Conservation (phyloP, 768 basidiomycete species). For the Leucocoprinus birnbaumii region DNA sequence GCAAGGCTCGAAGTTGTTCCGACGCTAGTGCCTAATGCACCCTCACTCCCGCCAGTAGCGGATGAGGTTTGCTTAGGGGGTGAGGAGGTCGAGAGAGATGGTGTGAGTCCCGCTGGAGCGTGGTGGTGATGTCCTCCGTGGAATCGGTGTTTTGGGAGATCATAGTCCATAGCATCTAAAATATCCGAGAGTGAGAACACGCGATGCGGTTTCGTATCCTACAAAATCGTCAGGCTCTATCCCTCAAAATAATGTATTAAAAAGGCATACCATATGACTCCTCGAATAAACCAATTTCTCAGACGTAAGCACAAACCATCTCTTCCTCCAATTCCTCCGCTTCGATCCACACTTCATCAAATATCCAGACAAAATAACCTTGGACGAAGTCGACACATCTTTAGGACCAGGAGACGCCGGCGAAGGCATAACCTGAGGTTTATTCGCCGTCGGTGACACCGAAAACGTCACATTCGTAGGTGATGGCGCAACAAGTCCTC, state of each 20-base stretch:
- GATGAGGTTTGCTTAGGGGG: slow-evolving; percentile 19
- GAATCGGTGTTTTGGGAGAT: slow-evolving; percentile 51
- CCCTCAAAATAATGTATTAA: not conserved
- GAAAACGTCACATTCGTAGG: slow-evolving; percentile 13
- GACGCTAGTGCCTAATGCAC: not conserved
- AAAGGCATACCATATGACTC: slow-evolving; percentile 81
- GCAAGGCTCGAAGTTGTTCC: not conserved
- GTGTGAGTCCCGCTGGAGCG: slow-evolving; percentile 26
- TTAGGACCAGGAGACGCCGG: slow-evolving; percentile 22
- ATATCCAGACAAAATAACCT: slow-evolving; percentile 85
- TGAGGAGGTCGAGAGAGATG: slow-evolving; percentile 26
- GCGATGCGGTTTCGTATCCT: slow-evolving; percentile 91
- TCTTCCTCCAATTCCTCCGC: slow-evolving; percentile 91
- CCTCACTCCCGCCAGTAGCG: not conserved
- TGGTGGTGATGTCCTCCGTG: too few species aligned
- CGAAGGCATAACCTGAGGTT: not conserved
- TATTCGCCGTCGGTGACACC: slow-evolving; percentile 27
- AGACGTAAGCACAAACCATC: slow-evolving; percentile 94
- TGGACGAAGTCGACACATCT: slow-evolving; percentile 49
- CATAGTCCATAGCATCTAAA: slow-evolving; percentile 89
- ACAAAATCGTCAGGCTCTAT: slow-evolving; percentile 6
- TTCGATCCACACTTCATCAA: slow-evolving; percentile 96
- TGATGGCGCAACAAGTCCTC: slow-evolving; percentile 6
- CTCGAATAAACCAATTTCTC: slow-evolving; percentile 86
- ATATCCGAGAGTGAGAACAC: slow-evolving; percentile 83